These are phyloP conservation scores for Daedaleopsis sinensis DNA, from an alignment of 768 basidiomycete species.

Conservation along the genomic window DNA sequence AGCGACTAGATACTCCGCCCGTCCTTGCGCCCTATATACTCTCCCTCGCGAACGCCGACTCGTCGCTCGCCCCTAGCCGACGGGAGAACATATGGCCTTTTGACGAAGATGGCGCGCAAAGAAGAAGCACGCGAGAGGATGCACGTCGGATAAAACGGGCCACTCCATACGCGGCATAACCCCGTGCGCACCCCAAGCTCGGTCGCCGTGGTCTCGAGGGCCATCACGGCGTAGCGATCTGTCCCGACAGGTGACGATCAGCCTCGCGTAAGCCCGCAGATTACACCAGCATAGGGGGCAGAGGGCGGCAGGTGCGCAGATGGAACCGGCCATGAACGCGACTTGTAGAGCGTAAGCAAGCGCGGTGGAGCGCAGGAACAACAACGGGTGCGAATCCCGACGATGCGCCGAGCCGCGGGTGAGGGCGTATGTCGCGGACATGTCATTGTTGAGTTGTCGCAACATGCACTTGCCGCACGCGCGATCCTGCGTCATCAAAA, in stretches of 20 bases:
- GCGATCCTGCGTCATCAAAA: constrained; percentile 4
- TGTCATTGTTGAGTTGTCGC: neutral
- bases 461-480: neutral
- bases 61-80: neutral
- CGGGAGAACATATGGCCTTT: neutral
- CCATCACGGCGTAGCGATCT: neutral
- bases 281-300: neutral
- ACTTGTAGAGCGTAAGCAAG: neutral
- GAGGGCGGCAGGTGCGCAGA: neutral
- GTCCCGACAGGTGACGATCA: too few relatives aligned
- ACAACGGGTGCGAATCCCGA: constrained; percentile 5
- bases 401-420: constrained; percentile 9
- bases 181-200: neutral
- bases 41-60: neutral
- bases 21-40: neutral
- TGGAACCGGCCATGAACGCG: too few relatives aligned
- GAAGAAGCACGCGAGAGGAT: neutral
- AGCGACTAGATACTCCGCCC: too few relatives aligned
- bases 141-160: neutral
- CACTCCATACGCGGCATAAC: neutral
- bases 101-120: neutral
- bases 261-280: too few relatives aligned
- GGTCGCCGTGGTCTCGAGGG: neutral
- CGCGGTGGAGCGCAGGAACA: neutral
- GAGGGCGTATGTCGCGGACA: neutral